Evolutionary conservation across 257 asterid species (phyloP), one percentile per base, ranked within the genome.

Genomic region (Scutellaria galericulata): DNA sequence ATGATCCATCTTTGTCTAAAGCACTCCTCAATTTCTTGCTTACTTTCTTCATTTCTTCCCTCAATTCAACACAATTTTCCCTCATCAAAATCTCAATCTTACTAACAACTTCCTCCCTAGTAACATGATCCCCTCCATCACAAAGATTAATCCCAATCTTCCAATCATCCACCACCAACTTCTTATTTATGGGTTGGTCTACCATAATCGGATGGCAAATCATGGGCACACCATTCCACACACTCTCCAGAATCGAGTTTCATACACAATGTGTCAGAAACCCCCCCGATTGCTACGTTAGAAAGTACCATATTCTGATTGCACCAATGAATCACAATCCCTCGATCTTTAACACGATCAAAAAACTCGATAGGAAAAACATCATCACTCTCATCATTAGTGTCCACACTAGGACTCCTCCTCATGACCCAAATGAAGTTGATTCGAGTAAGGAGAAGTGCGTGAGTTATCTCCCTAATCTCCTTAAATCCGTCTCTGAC

Each of bases 111-210:
- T 51, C 56, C 56, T 51, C 56, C 24, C 56, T 51, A 7, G 56
- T 51, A n/a, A 51, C 15, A 5, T n/a, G 18, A 18, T 18, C 18
- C 18, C 18, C 18, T 18, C 18, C 18, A 18, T 18, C 18, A 18
- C 56, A n/a, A n/a, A n/a, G 56, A 51, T 51, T 9, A 14, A 51
- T 5, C 18, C 56, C 56, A 51, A 51, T 9, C 24, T 51, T 51
- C 56, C 24, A 51, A 51, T 51, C 22, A 4, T 51, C 56, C 22
- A 14, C 56, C 56, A 51, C 56, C 56, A 51, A 51, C 56, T 51
- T 51, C 56, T 22, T 51, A 51, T 51, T 51, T 9, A n/a, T 14
- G 4, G 56, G 56, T 51, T 51, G 56, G 7, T 51, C 56, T 6
- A 51, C n/a, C 41, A 10, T 9, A 56, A 56, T 5, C 45, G 45